Evolutionary conservation across 2,329 filamentous ascomycete species (phyloP).

Genomic region (Dothideomycetes sp.): DNA sequence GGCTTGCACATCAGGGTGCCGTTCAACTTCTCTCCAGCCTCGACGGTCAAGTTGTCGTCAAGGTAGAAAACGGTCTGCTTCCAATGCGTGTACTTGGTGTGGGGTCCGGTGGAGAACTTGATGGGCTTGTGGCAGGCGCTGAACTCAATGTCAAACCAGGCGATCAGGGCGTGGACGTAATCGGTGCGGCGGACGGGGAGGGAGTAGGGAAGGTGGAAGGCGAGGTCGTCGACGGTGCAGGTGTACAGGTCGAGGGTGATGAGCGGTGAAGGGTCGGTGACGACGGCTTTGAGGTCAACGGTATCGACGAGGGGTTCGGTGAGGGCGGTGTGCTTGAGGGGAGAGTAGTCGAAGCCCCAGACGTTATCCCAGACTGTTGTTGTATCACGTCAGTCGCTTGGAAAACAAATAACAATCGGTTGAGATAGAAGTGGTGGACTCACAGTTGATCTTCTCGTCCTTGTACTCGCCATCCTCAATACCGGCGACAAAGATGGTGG

Average conservation of each 20-base stretch:
- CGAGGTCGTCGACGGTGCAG: slow-evolving; percentile 71
- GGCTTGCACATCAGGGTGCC: slow-evolving; percentile 74
- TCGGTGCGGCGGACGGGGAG: slow-evolving; percentile 75
- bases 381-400: slow-evolving; percentile 4
- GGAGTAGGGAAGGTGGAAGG: slow-evolving; percentile 70
- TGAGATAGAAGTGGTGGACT: slow-evolving; percentile 37
- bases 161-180: slow-evolving; percentile 91
- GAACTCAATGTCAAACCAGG: slow-evolving; percentile 99
- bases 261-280: slow-evolving; percentile 79
- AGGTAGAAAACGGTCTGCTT: slow-evolving; percentile 99
- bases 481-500: slow-evolving; percentile 89
- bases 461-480: slow-evolving; percentile 99
- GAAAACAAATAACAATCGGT: too few relatives aligned
- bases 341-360: slow-evolving; percentile 93
- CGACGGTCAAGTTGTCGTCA: slow-evolving; percentile 82
- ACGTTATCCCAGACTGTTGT: slow-evolving; percentile 93
- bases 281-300: slow-evolving; percentile 92
- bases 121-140: slow-evolving; percentile 97
- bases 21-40: slow-evolving; percentile 70
- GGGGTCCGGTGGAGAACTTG: slow-evolving; percentile 90
- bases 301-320: slow-evolving; percentile 96
- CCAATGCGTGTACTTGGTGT: slow-evolving; percentile 99
- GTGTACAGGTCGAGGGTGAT: slow-evolving; percentile 92
- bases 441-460: slow-evolving; percentile 99
- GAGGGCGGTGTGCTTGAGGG: slow-evolving; percentile 85